A percentile compares a stretch with the other conserved stretches of the same genome.
Conservation (phyloP, 2,329 filamentous ascomycete species). For the Fusarium tuaranense region DNA sequence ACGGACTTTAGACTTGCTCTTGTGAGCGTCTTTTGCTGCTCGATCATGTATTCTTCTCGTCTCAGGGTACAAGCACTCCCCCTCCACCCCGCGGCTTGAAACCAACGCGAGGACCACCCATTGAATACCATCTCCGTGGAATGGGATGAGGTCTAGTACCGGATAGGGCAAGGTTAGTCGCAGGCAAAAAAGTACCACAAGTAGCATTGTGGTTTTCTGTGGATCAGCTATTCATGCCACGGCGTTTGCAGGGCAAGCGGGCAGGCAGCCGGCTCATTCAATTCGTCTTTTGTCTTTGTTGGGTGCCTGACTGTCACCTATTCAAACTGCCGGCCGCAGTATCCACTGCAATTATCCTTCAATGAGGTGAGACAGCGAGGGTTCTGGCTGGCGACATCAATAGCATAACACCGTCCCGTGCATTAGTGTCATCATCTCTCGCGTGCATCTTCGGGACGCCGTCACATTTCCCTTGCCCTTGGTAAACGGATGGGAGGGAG, state of each 20-base stretch:
- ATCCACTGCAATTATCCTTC: background rate
- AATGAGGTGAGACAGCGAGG: background rate
- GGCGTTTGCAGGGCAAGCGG: conserved; percentile 9
- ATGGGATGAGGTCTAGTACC: conserved; percentile 34
- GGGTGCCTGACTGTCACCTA: background rate
- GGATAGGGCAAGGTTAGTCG: conserved; percentile 31
- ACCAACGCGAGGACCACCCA: conserved; percentile 30
- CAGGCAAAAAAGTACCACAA: background rate
- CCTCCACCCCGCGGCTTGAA: conserved; percentile 26
- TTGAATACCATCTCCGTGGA: conserved; percentile 38
- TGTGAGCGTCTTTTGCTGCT: background rate
- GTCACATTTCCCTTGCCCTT: background rate
- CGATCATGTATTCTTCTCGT: background rate
- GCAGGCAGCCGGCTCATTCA: background rate
- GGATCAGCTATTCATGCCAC: conserved; percentile 15
- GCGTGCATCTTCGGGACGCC: background rate
- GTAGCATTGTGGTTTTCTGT: conserved; percentile 6
- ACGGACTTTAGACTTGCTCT: conserved; percentile 2
- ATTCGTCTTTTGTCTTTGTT: conserved; percentile 5
- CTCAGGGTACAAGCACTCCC: conserved; percentile 5
- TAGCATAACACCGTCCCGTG: background rate
- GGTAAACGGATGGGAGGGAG: background rate
- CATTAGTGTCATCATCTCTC: background rate
- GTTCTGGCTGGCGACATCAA: background rate
- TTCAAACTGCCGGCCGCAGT: background rate